These are phyloP conservation scores for Favolaschia claudopus DNA, from an alignment of 768 basidiomycete species.

Conservation along the genomic window DNA sequence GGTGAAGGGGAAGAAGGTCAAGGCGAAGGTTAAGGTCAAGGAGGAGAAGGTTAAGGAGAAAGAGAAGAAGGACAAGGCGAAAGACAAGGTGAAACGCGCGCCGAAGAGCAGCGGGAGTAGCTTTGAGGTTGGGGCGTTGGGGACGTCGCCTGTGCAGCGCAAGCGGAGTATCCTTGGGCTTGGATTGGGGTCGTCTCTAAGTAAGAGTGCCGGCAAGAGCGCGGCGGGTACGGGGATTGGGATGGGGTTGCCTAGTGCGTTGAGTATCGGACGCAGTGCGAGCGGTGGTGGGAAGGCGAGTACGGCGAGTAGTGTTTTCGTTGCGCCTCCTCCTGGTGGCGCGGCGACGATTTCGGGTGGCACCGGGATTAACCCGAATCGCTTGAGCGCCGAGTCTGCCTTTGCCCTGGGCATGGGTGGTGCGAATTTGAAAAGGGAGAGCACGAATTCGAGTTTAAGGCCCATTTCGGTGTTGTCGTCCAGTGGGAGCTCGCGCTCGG, in stretches of 20 bases:
- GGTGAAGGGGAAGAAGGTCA: no score
- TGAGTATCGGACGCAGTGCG: conserved; percentile 19
- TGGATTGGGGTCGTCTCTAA: conserved; percentile 2
- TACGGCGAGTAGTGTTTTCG: conserved; percentile 42
- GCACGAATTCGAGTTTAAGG: conserved; percentile 38
- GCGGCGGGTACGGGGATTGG: no score
- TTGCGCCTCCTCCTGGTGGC: conserved; percentile 2
- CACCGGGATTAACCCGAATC: conserved; percentile 33
- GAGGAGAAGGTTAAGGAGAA: no score
- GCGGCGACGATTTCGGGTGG: conserved; percentile 6
- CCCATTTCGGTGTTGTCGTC: conserved; percentile 37
- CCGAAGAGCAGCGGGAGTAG: conserved; percentile 64
- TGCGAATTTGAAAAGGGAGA: conserved; percentile 1
- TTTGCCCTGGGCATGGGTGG: no score
- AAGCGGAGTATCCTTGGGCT: conserved; percentile 66
- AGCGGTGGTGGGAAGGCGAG: conserved; percentile 20
- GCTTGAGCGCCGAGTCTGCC: conserved; percentile 40
- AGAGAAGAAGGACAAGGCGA: conserved; percentile 34
- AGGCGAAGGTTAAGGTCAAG: no score
- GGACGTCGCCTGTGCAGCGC: conserved; percentile 57
- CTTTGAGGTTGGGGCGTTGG: conserved; percentile 72
- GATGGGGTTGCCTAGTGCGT: conserved; percentile 24
- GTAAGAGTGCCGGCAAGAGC: conserved; percentile 13
- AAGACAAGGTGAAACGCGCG: conserved; percentile 43
- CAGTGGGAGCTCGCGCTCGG: conserved; percentile 52